A percentile compares a stretch with the other conserved stretches of the same genome.
These are phyloP conservation scores for Asclepias syriaca DNA, from an alignment of 257 asterid species.

Conservation along the genomic window DNA sequence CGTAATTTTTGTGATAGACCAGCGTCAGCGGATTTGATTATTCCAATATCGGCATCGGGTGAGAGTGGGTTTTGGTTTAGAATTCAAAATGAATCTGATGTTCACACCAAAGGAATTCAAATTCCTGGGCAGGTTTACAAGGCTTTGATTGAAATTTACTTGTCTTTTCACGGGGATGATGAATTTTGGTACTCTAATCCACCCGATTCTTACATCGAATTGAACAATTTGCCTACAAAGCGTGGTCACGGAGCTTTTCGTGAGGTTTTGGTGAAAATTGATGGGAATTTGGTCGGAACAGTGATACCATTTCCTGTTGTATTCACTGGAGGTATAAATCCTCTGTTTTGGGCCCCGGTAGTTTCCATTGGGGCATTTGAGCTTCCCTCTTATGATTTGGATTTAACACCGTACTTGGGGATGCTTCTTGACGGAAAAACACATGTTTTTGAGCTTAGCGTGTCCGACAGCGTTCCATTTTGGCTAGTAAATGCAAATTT, in stretches of 20 bases:
- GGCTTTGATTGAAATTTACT: constrained; percentile 73
- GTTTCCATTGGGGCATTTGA: constrained; percentile 85
- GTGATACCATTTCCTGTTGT: constrained; percentile 77
- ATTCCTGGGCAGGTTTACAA: constrained; percentile 61
- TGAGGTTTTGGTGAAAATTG: constrained; percentile 59
- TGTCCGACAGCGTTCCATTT: constrained; percentile 53
- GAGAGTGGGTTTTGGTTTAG: constrained; percentile 66
- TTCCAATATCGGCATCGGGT: constrained; percentile 56
- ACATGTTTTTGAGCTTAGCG: constrained; percentile 50
- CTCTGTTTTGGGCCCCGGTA: constrained; percentile 81
- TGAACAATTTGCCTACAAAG: constrained; percentile 31
- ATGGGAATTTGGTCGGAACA: constrained; percentile 55
- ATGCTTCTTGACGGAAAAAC: constrained; percentile 46
- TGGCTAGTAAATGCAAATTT: constrained; percentile 84
- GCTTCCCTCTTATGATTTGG: constrained; percentile 72
- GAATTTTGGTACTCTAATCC: constrained; percentile 95
- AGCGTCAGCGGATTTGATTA: constrained; percentile 76
- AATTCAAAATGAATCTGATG: constrained; percentile 45
- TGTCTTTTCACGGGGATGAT: constrained; percentile 71
- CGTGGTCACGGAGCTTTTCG: constrained; percentile 73
- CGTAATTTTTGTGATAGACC: constrained; percentile 42
- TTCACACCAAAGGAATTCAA: constrained; percentile 30
- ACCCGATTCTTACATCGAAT: constrained; percentile 55
- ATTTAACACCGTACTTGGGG: constrained; percentile 63
- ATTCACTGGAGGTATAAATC: constrained; percentile 75